Evolutionary conservation across 345 rosid genomes (phyloP).

Genomic region (Brassica rapa): DNA sequence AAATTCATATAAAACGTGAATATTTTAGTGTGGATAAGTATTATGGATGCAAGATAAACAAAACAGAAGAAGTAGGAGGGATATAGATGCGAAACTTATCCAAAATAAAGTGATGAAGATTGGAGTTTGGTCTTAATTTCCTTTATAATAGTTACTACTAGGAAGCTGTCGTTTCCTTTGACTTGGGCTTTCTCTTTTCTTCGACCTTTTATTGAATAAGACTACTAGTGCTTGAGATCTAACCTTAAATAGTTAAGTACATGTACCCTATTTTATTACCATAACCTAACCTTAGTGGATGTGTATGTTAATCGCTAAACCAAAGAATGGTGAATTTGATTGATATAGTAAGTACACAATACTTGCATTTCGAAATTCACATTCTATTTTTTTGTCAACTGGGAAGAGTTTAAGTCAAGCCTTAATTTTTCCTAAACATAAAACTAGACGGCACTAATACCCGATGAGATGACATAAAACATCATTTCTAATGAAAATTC

Average conservation of each 20-base stretch:
- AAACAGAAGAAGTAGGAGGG: slow-evolving; percentile 23
- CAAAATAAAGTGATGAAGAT: slow-evolving; percentile 17
- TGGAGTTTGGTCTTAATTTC: slow-evolving; percentile 34
- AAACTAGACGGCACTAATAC: too few relatives aligned
- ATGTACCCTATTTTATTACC: neutral
- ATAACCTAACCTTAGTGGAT: neutral
- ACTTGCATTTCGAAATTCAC: neutral
- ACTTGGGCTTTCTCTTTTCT: neutral
- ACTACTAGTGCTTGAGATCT: slow-evolving; percentile 4
- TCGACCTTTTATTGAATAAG: too few relatives aligned
- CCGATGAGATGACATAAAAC: too few relatives aligned
- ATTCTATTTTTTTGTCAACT: neutral
- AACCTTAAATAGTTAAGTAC: neutral
- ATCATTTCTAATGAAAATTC: too few relatives aligned
- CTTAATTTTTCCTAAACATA: too few relatives aligned
- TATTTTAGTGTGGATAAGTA: slow-evolving; percentile 30
- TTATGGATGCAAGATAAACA: neutral
- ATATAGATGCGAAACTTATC: slow-evolving; percentile 41
- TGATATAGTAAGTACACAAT: too few relatives aligned
- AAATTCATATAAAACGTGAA: neutral
- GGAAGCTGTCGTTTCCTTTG: slow-evolving; percentile 32
- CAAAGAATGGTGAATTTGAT: neutral
- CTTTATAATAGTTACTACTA: neutral
- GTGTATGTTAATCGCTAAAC: neutral
- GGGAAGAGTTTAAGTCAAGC: too few relatives aligned